Evolutionary conservation across 73 alveolate species (phyloP).

Genomic region (Stentor roeselii): DNA sequence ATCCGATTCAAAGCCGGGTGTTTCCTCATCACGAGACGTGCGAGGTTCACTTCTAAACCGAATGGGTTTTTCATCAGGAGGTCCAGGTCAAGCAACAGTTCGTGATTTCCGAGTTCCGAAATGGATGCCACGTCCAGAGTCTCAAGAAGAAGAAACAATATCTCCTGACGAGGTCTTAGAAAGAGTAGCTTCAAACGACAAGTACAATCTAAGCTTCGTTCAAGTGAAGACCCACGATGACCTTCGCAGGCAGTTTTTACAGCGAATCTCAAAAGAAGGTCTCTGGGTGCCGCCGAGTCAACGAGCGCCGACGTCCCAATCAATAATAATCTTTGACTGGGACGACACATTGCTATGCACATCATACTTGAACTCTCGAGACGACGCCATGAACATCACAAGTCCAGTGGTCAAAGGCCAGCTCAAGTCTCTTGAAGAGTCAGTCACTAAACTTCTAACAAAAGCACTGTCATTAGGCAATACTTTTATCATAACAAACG

Average conservation of each 20-base stretch:
- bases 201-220: not conserved
- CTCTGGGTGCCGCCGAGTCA: slow-evolving; percentile 64
- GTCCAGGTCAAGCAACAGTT: too few relatives aligned
- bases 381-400: slow-evolving; percentile 44
- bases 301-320: slow-evolving; percentile 58
- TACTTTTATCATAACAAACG: slow-evolving; percentile 94
- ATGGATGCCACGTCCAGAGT: not conserved
- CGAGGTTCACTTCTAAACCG: too few relatives aligned
- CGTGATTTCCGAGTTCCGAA: slow-evolving; percentile 22
- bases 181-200: not conserved
- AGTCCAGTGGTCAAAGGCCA: slow-evolving; percentile 32
- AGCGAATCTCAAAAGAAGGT: slow-evolving; percentile 46
- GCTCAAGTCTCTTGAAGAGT: slow-evolving; percentile 36
- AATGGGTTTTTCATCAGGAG: too few relatives aligned
- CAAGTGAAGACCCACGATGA: slow-evolving; percentile 1
- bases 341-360: slow-evolving; percentile 99
- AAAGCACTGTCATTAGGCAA: slow-evolving; percentile 46
- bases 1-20: too few relatives aligned
- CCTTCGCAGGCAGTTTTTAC: slow-evolving; percentile 50
- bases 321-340: slow-evolving; percentile 97
- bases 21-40: too few relatives aligned
- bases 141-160: not conserved
- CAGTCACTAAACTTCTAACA: slow-evolving; percentile 34
- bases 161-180: not conserved
- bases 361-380: slow-evolving; percentile 78